Evolutionary conservation across 768 basidiomycete genomes (phyloP).

Genomic region (Leccinum truebloodii): DNA sequence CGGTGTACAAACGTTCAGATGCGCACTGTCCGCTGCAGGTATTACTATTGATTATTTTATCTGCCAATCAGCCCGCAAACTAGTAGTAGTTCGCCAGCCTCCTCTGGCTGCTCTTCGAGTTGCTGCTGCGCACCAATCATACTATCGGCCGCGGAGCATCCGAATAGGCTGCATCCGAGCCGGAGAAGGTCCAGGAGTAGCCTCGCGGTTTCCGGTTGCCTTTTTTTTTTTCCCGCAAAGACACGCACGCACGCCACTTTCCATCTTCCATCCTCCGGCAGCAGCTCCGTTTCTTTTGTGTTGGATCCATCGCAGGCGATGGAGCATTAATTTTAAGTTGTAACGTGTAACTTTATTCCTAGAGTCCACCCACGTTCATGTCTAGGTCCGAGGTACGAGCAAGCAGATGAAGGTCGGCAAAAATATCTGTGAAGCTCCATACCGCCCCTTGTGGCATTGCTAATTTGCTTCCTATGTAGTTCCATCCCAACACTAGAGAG

Average conservation of each 20-base stretch:
- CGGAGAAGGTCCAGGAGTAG: neutral
- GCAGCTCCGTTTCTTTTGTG: constrained; percentile 12
- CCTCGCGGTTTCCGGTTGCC: neutral
- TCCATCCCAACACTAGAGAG: constrained; percentile 16
- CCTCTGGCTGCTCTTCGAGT: neutral
- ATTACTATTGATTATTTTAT: neutral
- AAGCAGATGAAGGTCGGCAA: neutral
- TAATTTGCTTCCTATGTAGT: neutral
- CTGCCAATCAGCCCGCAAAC: neutral
- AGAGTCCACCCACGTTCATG: neutral
- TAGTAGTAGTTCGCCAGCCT: neutral
- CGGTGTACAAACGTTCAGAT: neutral
- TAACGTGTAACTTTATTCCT: neutral
- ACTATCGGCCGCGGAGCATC: neutral
- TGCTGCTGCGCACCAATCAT: neutral
- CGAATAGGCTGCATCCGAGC: neutral
- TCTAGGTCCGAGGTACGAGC: neutral
- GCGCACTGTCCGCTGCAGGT: neutral
- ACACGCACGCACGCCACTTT: neutral
- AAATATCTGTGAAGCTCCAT: neutral
- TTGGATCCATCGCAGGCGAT: neutral
- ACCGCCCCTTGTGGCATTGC: neutral
- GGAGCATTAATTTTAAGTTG: neutral
- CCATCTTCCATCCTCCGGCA: neutral
- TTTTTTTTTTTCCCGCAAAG: neutral